These are phyloP conservation scores for Colletotrichum endophyticum DNA, from an alignment of 2,329 filamentous ascomycete species.

Conservation along the genomic window DNA sequence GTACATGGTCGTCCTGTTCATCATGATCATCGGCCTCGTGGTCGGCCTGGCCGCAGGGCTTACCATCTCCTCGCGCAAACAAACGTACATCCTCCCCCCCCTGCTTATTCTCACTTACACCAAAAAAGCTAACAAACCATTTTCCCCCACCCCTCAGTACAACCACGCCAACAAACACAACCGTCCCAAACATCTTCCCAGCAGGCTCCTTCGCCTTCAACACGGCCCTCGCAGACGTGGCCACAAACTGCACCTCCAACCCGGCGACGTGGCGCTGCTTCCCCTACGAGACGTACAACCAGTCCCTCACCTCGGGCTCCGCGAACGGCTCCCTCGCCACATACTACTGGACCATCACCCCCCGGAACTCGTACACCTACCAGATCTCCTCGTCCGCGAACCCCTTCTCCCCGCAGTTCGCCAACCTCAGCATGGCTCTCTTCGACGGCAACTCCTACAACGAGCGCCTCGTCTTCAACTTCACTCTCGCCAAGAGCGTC, in stretches of 20 bases:
- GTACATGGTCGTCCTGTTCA: constrained; percentile 31
- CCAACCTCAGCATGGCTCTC: constrained; percentile 53
- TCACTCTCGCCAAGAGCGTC: constrained; percentile 56
- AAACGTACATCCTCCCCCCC: constrained; percentile 31
- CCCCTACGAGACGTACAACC: constrained; percentile 55
- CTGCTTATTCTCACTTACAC: neutral
- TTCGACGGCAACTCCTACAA: constrained; percentile 49
- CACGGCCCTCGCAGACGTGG: constrained; percentile 58
- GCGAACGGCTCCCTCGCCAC: constrained; percentile 54
- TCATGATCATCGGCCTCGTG: constrained; percentile 34
- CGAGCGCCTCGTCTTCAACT: constrained; percentile 64
- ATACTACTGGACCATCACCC: constrained; percentile 67
- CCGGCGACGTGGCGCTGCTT: constrained; percentile 66
- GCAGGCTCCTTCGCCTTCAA: constrained; percentile 66
- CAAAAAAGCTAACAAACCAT: neutral
- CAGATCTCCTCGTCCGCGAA: constrained; percentile 61
- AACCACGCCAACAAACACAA: neutral
- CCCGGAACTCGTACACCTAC: constrained; percentile 44
- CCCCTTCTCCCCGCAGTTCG: constrained; percentile 61
- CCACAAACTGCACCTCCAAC: constrained; percentile 63
- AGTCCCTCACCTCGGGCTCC: constrained; percentile 34
- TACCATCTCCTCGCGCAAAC: constrained; percentile 38
- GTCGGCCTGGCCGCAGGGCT: constrained; percentile 45
- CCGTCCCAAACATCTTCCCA: constrained; percentile 51
- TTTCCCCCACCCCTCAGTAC: neutral